Conservation (phyloP, 2,329 filamentous ascomycete species). For the Colletotrichum truncatum region DNA sequence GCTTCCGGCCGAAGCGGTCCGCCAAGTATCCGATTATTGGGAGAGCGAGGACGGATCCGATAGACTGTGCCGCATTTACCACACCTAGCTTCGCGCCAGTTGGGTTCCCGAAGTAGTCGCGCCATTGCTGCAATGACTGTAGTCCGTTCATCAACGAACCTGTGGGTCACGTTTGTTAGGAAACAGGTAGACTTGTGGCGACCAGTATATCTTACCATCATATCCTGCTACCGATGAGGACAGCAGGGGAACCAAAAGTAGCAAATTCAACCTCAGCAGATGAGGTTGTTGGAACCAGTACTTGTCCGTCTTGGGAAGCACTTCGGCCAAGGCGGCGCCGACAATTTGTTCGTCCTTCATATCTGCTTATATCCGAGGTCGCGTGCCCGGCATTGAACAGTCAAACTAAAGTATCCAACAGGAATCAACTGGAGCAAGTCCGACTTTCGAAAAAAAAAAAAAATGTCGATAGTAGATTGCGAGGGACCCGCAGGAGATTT, state of each 20-base stretch:
- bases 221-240: constrained; percentile 26
- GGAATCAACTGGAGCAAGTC: not conserved
- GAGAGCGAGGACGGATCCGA: constrained; percentile 52
- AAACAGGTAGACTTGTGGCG: not conserved
- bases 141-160: constrained; percentile 50
- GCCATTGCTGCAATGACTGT: constrained; percentile 47
- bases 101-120: constrained; percentile 41
- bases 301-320: constrained; percentile 48
- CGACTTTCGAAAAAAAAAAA: not conserved
- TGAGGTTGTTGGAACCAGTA: constrained; percentile 54
- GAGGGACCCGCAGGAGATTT: constrained; percentile 12
- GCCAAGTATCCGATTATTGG: constrained; percentile 49
- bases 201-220: not conserved
- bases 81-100: constrained; percentile 43
- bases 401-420: not conserved
- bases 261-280: constrained; percentile 52
- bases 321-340: constrained; percentile 38
- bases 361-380: not conserved
- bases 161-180: constrained; percentile 6
- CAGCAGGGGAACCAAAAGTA: constrained; percentile 49
- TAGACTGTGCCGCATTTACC: constrained; percentile 52
- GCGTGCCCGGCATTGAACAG: not conserved
- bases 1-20: constrained; percentile 48
- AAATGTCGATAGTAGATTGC: not conserved
- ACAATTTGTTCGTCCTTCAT: constrained; percentile 35